Base-by-base conservation (phyloP, 768 basidiomycete species). In the Auricularia cornea region DNA sequence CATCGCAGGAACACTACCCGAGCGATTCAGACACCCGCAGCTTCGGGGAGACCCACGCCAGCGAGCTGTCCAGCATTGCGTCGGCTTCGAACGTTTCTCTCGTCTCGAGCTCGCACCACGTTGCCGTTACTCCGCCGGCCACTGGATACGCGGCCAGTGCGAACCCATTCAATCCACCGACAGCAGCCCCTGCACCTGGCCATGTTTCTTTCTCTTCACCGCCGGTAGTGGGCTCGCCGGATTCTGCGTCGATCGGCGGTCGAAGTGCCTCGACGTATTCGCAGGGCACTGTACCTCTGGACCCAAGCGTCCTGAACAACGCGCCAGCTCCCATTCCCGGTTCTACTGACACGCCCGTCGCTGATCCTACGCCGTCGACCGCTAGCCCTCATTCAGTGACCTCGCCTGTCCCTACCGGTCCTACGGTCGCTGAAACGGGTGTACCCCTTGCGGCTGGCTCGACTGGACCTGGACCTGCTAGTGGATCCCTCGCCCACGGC, bases 31-130 rank as follows among this genome's bases (percentile, higher is more conserved):
- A 93, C 69, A 89, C 88, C 0, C 83, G 83, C 63, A 91, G 88
- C 73, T 94, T 94, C 70, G 92, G 92, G 23, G 89, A 88, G 73
- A 92, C 86, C 41, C 92, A 94, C 68, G 89, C 88, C 0, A 79
- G 75, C 38, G 92, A 93, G 74, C 79, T 94, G 38, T 81, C 81
- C 63, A 20, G 74, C 59, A 70, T 79, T 14, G 70, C 72, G 59
- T 14, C 48, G 52, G 31, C 30, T 33, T 16, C 38, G 51, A 35
- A 31, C 48, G 62, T 67, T 4, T 68, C 66, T 30, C 65, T 68
- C 29, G 60, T 67, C 40, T 68, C 66, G 57, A 74, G 77, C 77
- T 23, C 72, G 72, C 56, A 70, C 79, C n/a, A 74, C 80, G 2
- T 28, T 79, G 44, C 78, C 81, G 1, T 79, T 84, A 12, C 81